Evolutionary conservation across 1,139 yeast genomes (phyloP).

Genomic region (Candida freyschussii): DNA sequence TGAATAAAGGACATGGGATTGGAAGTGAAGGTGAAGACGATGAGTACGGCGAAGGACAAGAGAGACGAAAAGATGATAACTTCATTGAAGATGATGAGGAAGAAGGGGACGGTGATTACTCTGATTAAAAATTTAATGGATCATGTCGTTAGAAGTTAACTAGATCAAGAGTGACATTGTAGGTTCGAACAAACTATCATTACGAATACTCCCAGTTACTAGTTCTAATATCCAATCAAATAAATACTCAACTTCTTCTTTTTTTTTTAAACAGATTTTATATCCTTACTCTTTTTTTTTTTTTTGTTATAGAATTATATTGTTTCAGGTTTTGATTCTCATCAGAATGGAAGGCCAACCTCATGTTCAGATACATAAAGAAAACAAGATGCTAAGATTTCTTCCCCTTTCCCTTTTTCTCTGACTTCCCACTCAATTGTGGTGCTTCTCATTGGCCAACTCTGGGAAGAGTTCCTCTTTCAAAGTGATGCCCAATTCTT

Average conservation of each 20-base stretch:
- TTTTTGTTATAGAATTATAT: neutral
- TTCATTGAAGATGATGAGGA: constrained; percentile 28
- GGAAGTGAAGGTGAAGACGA: constrained; percentile 29
- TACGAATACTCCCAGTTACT: too few species aligned
- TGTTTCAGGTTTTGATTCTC: neutral
- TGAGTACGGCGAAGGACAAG: constrained; percentile 24
- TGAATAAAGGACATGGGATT: constrained; percentile 54
- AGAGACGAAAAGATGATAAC: constrained; percentile 17
- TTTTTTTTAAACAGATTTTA: too few species aligned
- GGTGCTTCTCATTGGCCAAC: constrained; percentile 25
- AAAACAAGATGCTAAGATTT: neutral
- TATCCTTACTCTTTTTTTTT: neutral
- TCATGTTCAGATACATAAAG: constrained; percentile 1
- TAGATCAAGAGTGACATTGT: constrained; percentile 1
- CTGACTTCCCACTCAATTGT: constrained; percentile 14
- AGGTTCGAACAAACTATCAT: too few species aligned
- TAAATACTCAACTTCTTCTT: constrained; percentile 3
- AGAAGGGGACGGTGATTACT: constrained; percentile 29
- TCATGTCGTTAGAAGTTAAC: neutral
- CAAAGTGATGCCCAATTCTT: constrained; percentile 89
- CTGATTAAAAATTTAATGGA: constrained; percentile 13
- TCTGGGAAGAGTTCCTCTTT: constrained; percentile 80
- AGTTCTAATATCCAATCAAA: constrained; percentile 2
- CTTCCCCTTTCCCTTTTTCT: constrained; percentile 1
- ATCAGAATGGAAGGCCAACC: neutral